Base-by-base conservation (phyloP, 805 yeast genomes). In the Candida yuanshanica region DNA sequence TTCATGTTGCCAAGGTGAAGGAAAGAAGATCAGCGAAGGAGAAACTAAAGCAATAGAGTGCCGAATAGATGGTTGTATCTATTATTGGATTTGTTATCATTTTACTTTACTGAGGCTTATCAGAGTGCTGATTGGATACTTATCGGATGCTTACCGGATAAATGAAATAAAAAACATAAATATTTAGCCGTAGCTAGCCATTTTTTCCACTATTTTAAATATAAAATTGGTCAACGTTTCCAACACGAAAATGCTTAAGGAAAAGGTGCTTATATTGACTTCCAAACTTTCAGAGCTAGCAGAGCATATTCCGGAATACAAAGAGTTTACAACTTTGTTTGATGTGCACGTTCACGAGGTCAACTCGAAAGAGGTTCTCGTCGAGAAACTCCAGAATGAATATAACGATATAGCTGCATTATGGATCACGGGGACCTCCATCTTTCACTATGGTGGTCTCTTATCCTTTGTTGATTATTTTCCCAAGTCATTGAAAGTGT, bases 351-450 rank as follows among this genome's bases (percentile, higher is more conserved):
- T 60, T 36, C 72, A 76, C 50, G 51, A 54, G 20, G 50, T 79
- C 20, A 58, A 74, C 5, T 34, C 75, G 4, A 53, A 61, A 10
- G 73, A 68, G 21, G 66, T 66, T 36, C 64, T 77, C 31, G 54
- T 68, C 24, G 47, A 56, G n/a, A 73, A 69, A 43, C 65, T 79
- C 39, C 38, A 58, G 13, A 55, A 59, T 4, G 61, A 62, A 27
- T 63, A 62, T 37, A 49, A 52, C 12, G 66, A 73, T 46, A 61
- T 79, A 27, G 58, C 63, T 17, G 84, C 77, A 14, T 67, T 79
- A 21, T 78, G 77, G 65, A 69, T 74, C 3, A 74, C 79, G 0
- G 76, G 77, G 69, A 68, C 41, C 2, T 31, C 46, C 65, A 29
- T 74, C 77, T 5, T 75, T 75, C 46, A 55, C 17, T 44, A 41